Evolutionary conservation across 768 basidiomycete genomes (phyloP).

Genomic region (Boletus barrowsii): DNA sequence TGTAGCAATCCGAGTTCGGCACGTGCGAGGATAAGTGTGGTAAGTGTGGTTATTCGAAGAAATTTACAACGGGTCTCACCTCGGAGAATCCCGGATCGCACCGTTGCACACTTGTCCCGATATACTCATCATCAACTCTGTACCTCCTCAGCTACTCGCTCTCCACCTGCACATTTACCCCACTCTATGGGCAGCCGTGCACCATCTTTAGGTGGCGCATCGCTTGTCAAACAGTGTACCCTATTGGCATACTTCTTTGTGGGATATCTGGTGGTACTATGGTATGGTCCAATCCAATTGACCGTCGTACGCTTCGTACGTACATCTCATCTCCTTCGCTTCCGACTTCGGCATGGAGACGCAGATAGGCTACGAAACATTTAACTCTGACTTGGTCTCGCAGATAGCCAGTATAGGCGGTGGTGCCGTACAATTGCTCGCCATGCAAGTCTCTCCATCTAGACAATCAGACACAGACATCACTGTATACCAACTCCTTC

Average conservation of each 20-base stretch:
- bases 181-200: slow-evolving; percentile 17
- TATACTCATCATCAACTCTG: background rate
- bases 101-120: background rate
- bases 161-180: slow-evolving; percentile 17
- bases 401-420: slow-evolving; percentile 23
- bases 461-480: background rate
- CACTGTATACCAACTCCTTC: background rate
- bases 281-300: too few species aligned
- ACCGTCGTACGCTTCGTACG: slow-evolving; percentile 26
- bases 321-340: background rate
- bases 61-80: too few species aligned
- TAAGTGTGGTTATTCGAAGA: too few species aligned
- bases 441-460: slow-evolving; percentile 5
- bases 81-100: too few species aligned
- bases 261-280: slow-evolving; percentile 5
- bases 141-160: slow-evolving; percentile 5
- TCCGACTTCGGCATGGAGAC: background rate
- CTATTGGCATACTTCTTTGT: slow-evolving; percentile 14
- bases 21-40: too few species aligned
- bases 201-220: slow-evolving; percentile 10
- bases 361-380: too few species aligned
- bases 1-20: too few species aligned
- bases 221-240: slow-evolving; percentile 12
- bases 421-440: slow-evolving; percentile 20
- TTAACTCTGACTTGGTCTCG: too few species aligned